These are phyloP conservation scores for Amanita rubescens DNA, from an alignment of 768 basidiomycete species.

Conservation along the genomic window DNA sequence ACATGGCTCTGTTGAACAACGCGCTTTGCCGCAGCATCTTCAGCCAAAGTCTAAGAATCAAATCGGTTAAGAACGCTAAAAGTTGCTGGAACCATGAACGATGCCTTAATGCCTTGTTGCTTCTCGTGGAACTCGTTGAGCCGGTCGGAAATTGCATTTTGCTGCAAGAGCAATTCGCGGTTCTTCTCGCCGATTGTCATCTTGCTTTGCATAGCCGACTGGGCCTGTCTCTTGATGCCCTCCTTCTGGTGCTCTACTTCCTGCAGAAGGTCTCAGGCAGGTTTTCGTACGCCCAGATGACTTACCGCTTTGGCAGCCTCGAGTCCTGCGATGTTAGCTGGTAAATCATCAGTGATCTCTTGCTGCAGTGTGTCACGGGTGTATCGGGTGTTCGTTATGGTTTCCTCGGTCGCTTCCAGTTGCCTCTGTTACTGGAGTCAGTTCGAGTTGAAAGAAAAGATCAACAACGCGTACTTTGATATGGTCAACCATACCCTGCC, in stretches of 20 bases:
- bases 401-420: slow-evolving; percentile 19
- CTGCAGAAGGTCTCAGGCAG: slow-evolving; percentile 23
- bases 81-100: slow-evolving; percentile 10
- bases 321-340: slow-evolving; percentile 51
- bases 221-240: slow-evolving; percentile 39
- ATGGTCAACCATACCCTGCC: slow-evolving; percentile 19
- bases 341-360: slow-evolving; percentile 64
- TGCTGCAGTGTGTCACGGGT: slow-evolving; percentile 37
- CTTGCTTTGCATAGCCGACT: slow-evolving; percentile 37
- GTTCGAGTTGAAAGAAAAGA: slow-evolving; percentile 12
- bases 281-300: background rate
- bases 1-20: slow-evolving; percentile 42
- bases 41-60: slow-evolving; percentile 37
- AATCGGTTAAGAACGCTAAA: background rate
- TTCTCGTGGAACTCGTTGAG: slow-evolving; percentile 45
- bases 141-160: slow-evolving; percentile 38
- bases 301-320: slow-evolving; percentile 48
- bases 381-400: slow-evolving; percentile 24
- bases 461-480: slow-evolving; percentile 25
- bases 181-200: slow-evolving; percentile 40
- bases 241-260: slow-evolving; percentile 49
- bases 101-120: slow-evolving; percentile 37
- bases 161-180: slow-evolving; percentile 31
- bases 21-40: slow-evolving; percentile 40
- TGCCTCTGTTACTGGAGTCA: slow-evolving; percentile 6